These are phyloP conservation scores for Acorus calamus DNA, from an alignment of 106 monocot species.

Conservation along the genomic window DNA sequence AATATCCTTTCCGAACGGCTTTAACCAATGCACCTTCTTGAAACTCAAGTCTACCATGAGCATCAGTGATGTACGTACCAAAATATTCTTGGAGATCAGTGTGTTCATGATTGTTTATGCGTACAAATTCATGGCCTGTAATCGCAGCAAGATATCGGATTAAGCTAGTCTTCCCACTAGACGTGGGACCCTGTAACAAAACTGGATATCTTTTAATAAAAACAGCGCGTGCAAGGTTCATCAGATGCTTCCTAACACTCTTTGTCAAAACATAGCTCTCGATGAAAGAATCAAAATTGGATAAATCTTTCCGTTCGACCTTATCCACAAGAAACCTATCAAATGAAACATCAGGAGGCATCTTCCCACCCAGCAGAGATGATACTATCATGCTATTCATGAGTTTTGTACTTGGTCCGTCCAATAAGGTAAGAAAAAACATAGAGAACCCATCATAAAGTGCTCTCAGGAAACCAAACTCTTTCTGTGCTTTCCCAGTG, in stretches of 20 bases:
- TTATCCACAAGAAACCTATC: slow-evolving; percentile 33
- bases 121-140: slow-evolving; percentile 85
- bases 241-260: slow-evolving; percentile 71
- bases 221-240: slow-evolving; percentile 82
- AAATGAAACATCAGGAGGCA: slow-evolving; percentile 45
- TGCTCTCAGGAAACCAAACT: slow-evolving; percentile 55
- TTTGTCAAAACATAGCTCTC: slow-evolving; percentile 58
- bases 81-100: slow-evolving; percentile 97
- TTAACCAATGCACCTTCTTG: slow-evolving; percentile 91
- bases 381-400: slow-evolving; percentile 55
- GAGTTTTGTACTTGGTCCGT: slow-evolving; percentile 59
- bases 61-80: slow-evolving; percentile 75
- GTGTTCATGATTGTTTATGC: slow-evolving; percentile 98
- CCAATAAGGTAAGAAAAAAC: slow-evolving; percentile 87
- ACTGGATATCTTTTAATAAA: slow-evolving; percentile 89
- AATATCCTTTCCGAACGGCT: slow-evolving; percentile 81
- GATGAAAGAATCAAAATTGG: slow-evolving; percentile 7
- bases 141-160: slow-evolving; percentile 71
- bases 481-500: slow-evolving; percentile 42
- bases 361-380: slow-evolving; percentile 21
- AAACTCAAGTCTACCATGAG: slow-evolving; percentile 70
- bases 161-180: slow-evolving; percentile 98
- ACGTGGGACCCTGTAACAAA: slow-evolving; percentile 94
- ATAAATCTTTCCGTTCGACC: slow-evolving; percentile 1
- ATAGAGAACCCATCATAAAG: slow-evolving; percentile 95